phyloP scores from a whole-genome alignment of 306 rosid genomes.

The Trifolium repens region DNA sequence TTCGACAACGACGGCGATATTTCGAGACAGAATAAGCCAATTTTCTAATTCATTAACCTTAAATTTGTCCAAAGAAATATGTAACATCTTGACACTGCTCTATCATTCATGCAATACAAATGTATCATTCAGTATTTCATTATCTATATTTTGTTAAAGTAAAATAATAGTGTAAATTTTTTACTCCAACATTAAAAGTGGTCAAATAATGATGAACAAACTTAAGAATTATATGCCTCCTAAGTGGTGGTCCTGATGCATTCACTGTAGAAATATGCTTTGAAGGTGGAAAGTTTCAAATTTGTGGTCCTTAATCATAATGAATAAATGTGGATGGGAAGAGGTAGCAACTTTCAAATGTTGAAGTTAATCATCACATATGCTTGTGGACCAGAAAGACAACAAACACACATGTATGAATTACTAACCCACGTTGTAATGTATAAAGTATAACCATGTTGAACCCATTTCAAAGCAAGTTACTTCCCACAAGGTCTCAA shows the following conservation, averaged over 20 bases:
- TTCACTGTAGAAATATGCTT: conserved; percentile 34
- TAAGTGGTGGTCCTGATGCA: conserved; percentile 39
- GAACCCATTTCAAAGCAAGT: conserved; percentile 55
- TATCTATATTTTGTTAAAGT: neutral
- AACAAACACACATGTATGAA: conserved; percentile 45
- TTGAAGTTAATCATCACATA: conserved; percentile 42
- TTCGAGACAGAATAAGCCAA: conserved; percentile 1
- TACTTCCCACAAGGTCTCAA: conserved; percentile 47
- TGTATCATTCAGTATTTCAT: neutral
- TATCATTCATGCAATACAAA: neutral
- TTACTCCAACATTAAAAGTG: conserved; percentile 29
- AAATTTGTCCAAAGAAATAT: neutral
- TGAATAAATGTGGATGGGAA: conserved; percentile 47
- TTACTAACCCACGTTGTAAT: conserved; percentile 43
- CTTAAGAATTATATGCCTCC: conserved; percentile 15
- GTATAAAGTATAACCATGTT: conserved; percentile 38
- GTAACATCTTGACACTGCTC: conserved; percentile 9
- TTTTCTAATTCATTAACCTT: neutral
- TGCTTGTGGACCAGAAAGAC: conserved; percentile 48
- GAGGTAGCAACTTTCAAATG: conserved; percentile 43
- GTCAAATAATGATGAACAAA: conserved; percentile 42
- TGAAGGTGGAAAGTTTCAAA: conserved; percentile 22
- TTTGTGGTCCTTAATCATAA: conserved; percentile 55
- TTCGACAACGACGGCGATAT: conserved; percentile 9
- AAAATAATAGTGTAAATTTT: neutral